Conservation (phyloP, 2,329 filamentous ascomycete species). For the Gaeumannomyces sp. region DNA sequence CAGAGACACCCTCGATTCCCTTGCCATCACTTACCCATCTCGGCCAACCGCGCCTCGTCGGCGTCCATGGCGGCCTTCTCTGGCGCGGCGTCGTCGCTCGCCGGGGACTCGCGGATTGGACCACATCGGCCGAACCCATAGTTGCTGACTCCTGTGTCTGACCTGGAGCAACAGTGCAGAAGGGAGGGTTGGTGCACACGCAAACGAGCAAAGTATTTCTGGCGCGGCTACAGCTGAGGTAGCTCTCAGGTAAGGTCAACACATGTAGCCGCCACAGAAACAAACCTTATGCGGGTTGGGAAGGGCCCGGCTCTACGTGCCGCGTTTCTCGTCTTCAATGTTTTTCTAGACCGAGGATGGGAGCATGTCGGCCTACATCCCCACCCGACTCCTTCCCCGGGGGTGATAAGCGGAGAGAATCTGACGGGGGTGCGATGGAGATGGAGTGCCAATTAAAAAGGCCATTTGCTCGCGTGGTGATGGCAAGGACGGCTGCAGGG, state of each 20-base stretch:
- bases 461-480: background rate
- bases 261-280: background rate
- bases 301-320: background rate
- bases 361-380: background rate
- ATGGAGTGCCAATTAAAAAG: background rate
- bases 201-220: no score
- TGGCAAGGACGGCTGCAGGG: background rate
- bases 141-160: background rate
- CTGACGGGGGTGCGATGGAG: no score
- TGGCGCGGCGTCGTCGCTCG: background rate
- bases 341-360: no score
- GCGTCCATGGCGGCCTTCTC: slow-evolving; percentile 2
- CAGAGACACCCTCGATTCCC: background rate
- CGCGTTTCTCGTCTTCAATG: no score
- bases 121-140: background rate
- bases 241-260: background rate
- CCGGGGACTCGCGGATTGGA: background rate
- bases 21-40: slow-evolving; percentile 6
- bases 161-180: no score
- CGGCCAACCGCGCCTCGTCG: slow-evolving; percentile 8
- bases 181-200: background rate
- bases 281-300: no score
- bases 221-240: no score
- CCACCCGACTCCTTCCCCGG: background rate
- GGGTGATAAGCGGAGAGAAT: background rate